Evolutionary conservation across 768 basidiomycete genomes (phyloP), one percentile per base, ranked within the genome.

Genomic region (Panaeolus papilionaceus): DNA sequence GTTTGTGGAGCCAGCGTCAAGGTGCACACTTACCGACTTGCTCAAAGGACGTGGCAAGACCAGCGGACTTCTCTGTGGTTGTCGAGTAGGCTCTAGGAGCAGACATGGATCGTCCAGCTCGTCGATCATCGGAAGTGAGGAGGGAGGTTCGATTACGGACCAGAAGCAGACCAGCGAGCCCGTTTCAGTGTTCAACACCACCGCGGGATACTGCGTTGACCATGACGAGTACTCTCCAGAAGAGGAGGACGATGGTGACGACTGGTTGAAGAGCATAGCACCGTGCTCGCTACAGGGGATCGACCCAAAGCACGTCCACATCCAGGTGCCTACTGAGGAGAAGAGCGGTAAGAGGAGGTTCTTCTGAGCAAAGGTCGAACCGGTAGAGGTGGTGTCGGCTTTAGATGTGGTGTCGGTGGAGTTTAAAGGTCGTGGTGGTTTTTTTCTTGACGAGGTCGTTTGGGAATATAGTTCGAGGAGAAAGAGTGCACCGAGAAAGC

Each of bases 1-100:
- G 72, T 91, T 89, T 72, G 88, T 98, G 61, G 97, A 99, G 75
- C 94, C 97, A 3, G 82, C 86, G 18, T 88, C 91, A 61, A 90
- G 98, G 45, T 97, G 95, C 76, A 98, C 98, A 37, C 86, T 99
- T 66, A 92, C 94, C 11, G 95, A 98, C 76, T 79, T 99, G 62
- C 84, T 99, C 63, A 90, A 91, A 75, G 96, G 96, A 33, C 83
- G 81, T 62, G 92, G 92, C 64, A 92, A 91, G 75, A 86, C 88
- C 28, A 86, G 86, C 68, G 90, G 89, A 28, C 81, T 97, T 67
- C 84, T 96, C 61, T 98, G 96, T 75, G 88, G 89, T 18, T 98
- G 96, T 76, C 86, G 84, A 26, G 79, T 78, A 26, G 76, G 76
- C 66, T 71, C 68, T 40, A 68, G 61, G 49, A 65, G 65, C 54